Evolutionary conservation across 345 rosid genomes (phyloP).

Genomic region (Cardiospermum halicacabum): DNA sequence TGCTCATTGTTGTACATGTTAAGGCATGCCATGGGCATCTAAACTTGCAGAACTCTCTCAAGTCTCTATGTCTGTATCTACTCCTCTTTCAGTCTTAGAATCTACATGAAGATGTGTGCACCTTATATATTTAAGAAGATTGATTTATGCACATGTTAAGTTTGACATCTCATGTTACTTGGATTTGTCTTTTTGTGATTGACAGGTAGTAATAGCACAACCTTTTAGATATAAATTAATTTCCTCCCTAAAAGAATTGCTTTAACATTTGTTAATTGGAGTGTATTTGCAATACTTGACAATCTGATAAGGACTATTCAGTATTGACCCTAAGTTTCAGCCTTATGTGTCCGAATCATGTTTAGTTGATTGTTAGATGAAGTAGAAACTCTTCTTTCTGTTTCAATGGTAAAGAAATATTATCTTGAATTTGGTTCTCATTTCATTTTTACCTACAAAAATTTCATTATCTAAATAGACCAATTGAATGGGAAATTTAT

Average conservation of each 20-base stretch:
- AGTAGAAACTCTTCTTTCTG: not conserved
- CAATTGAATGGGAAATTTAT: too few relatives aligned
- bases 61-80: constrained; percentile 10
- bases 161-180: constrained; percentile 59
- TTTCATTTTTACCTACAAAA: too few relatives aligned
- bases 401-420: not conserved
- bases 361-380: not conserved
- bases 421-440: too few relatives aligned
- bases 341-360: constrained; percentile 10
- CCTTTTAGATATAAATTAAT: constrained; percentile 4
- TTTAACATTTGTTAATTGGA: constrained; percentile 7
- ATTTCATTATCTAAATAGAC: too few relatives aligned
- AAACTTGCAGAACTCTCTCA: not conserved
- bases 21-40: constrained; percentile 29
- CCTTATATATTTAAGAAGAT: constrained; percentile 23
- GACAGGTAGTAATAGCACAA: constrained; percentile 9
- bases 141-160: constrained; percentile 24
- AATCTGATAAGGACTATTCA: constrained; percentile 6
- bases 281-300: not conserved
- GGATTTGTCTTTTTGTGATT: constrained; percentile 42
- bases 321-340: constrained; percentile 15
- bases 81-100: constrained; percentile 15
- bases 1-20: constrained; percentile 45
- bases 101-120: constrained; percentile 33
- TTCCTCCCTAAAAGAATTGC: not conserved